Base-by-base conservation (phyloP, 2,329 filamentous ascomycete species). In the Clarireedia hainanense region DNA sequence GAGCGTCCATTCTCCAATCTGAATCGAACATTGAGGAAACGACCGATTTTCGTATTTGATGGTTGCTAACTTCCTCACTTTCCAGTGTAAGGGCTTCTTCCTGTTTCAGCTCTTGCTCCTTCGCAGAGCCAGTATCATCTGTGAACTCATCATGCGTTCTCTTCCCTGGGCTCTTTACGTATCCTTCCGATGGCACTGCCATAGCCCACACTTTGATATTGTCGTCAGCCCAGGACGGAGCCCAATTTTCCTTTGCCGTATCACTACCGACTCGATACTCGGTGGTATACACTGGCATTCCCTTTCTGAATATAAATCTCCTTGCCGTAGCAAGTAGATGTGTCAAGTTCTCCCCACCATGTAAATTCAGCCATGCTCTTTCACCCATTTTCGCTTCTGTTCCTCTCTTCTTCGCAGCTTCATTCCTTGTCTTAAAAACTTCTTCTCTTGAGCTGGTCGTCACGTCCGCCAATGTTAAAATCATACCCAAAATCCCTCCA, bases 141-240 rank as follows among this genome's bases (percentile, higher is more conserved):
- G 62, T 64, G 39, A 77, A 77, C 55, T 82, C 78, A 27, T 79
- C 76, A 60, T 74, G 68, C 53, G 71, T 79, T 55, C 76, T 67
- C 63, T 78, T 79, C 55, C 74, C 73, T 20, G 69, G 65, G 50
- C 69, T 71, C 27, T 66, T 65, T 46, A 52, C 56, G 6, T 60
- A 55, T 12, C 53, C 58, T 17, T 69, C 64, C 15, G 71, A 64
- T n/a, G 63, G 63, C 45, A 88, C 71, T 0, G 88, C 80, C 66
- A 97, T 77, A 47, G 89, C 85, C 92, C 92, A 97, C 1, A 96
- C 87, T 57, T 84, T 83, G 55, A 96, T 82, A 60, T 85, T 84
- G 10, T 81, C 76, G 69, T 97, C 92, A 57, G 81, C 71, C 80
- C 83, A 95, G 50, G 89, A 84, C 0, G 91, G 88, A 30, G 74